Base-by-base conservation (phyloP, 805 yeast species). In the Komagataella kurtzmanii region DNA sequence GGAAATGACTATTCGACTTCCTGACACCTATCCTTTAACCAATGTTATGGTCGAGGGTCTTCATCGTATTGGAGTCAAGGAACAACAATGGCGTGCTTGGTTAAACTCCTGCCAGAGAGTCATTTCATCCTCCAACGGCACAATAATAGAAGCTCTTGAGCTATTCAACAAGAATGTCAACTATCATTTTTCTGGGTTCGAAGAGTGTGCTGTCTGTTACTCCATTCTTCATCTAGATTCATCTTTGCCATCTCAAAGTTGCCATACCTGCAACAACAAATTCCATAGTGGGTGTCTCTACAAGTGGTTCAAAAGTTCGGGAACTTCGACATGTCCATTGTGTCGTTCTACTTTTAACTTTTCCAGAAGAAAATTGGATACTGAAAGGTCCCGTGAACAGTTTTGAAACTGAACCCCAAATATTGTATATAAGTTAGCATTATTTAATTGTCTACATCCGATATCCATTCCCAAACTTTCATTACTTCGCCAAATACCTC, bases 151-250 rank as follows among this genome's bases (percentile, higher is more conserved):
- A 44, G 81, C 89, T 2, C 72, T 86, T 49, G 81, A 79, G 53
- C 71, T 83, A 43, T 81, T 85, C 65, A 79, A 78, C 60, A 80
- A 79, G 58, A 88, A 91, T 59, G 89, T 88, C 50, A 77, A 80
- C 52, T 73, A 86, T 58, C 95, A 90, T 62, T 90, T 95, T 65
- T 85, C 90, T 7, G 97, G 97, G 0, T 89, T 88, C 57, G 97
- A 88, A 60, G 98, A 91, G 54, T 93, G 99, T 75, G 96, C 98
- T 2, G 89, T 93, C 58, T 93, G 99, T 65, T 93, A 93, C 65
- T 85, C 96, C 14, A 84, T 91, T 52, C 69, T 93, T 56, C 96
- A 90, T 62, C 89, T 85, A 55, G 97, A 89, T 61, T 87, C 86
- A 59, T 84, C 96, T 6, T 74, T 93, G 53, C 99, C 99, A 6